Evolutionary conservation across 2,329 filamentous ascomycete species (phyloP).

Genomic region (Biscogniauxia marginata): DNA sequence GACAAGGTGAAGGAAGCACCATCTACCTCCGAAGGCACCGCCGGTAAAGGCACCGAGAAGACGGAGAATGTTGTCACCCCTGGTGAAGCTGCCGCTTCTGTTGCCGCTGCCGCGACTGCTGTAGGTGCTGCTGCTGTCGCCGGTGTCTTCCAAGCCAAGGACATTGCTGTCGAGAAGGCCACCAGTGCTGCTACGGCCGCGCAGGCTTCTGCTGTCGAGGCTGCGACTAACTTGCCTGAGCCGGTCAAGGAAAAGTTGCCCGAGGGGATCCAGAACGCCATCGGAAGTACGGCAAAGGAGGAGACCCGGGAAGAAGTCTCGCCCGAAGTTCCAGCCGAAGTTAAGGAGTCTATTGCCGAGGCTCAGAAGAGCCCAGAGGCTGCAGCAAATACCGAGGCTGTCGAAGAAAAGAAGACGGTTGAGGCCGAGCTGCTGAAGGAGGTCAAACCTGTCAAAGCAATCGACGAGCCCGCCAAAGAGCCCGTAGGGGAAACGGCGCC

Average conservation of each 20-base stretch:
- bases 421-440: slow-evolving; percentile 73
- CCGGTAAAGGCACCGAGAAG: slow-evolving; percentile 53
- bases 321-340: slow-evolving; percentile 52
- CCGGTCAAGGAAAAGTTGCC: slow-evolving; percentile 52
- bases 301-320: slow-evolving; percentile 44
- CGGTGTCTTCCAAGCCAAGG: slow-evolving; percentile 40
- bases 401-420: slow-evolving; percentile 71
- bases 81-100: slow-evolving; percentile 41
- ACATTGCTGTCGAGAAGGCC: slow-evolving; percentile 40
- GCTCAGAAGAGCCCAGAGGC: slow-evolving; percentile 68
- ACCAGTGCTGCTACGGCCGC: slow-evolving; percentile 36
- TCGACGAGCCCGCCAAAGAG: slow-evolving; percentile 30
- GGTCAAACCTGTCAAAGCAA: slow-evolving; percentile 45
- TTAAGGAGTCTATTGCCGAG: slow-evolving; percentile 56
- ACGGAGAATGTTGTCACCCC: slow-evolving; percentile 44
- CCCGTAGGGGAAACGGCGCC: slow-evolving; percentile 12
- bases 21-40: slow-evolving; percentile 55
- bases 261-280: slow-evolving; percentile 47
- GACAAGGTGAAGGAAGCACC: slow-evolving; percentile 62
- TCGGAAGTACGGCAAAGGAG: slow-evolving; percentile 44
- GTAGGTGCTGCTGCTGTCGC: slow-evolving; percentile 36
- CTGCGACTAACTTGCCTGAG: slow-evolving; percentile 50
- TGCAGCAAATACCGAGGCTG: slow-evolving; percentile 63
- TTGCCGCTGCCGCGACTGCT: slow-evolving; percentile 43
- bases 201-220: slow-evolving; percentile 24